phyloP scores from a whole-genome alignment of 192 early-diverging fungal species.

The Helicostylum pulchrum region DNA sequence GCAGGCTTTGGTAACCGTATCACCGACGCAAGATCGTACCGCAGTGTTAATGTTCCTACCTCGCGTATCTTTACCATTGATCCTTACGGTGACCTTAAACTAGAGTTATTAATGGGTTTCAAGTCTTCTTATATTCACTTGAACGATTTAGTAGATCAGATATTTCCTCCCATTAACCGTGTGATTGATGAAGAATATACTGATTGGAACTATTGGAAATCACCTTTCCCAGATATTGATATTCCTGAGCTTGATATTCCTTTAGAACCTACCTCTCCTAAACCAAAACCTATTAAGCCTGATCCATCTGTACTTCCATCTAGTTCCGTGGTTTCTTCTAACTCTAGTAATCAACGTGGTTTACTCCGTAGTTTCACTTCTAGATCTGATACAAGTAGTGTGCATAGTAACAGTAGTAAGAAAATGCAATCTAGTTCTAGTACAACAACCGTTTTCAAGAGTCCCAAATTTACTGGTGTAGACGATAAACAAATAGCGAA shows the following conservation, averaged over 20 bases:
- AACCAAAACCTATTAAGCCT: conserved; percentile 31
- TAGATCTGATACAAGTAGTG: conserved; percentile 1
- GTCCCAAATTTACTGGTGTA: not conserved
- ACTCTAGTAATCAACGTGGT: conserved; percentile 14
- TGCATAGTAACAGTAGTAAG: not conserved
- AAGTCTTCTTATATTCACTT: conserved; percentile 86
- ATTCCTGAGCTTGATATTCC: conserved; percentile 36
- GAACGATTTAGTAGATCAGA: conserved; percentile 92
- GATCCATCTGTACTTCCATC: conserved; percentile 21
- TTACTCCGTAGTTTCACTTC: conserved; percentile 31
- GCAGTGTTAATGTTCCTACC: conserved; percentile 87
- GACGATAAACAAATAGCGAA: not conserved
- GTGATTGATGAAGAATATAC: conserved; percentile 70
- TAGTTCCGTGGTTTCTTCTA: conserved; percentile 8
- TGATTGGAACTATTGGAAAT: conserved; percentile 84
- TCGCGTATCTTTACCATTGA: conserved; percentile 98
- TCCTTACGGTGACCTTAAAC: conserved; percentile 83
- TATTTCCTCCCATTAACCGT: conserved; percentile 78
- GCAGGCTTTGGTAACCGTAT: conserved; percentile 97
- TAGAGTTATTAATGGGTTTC: conserved; percentile 84
- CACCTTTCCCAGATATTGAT: conserved; percentile 52
- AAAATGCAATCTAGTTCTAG: not conserved
- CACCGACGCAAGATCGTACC: conserved; percentile 89
- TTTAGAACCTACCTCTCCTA: conserved; percentile 21
- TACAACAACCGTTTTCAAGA: not conserved